These are phyloP conservation scores for Cylindrotheca closterium DNA, from an alignment of 108 stramenopile genomes.

Conservation along the genomic window DNA sequence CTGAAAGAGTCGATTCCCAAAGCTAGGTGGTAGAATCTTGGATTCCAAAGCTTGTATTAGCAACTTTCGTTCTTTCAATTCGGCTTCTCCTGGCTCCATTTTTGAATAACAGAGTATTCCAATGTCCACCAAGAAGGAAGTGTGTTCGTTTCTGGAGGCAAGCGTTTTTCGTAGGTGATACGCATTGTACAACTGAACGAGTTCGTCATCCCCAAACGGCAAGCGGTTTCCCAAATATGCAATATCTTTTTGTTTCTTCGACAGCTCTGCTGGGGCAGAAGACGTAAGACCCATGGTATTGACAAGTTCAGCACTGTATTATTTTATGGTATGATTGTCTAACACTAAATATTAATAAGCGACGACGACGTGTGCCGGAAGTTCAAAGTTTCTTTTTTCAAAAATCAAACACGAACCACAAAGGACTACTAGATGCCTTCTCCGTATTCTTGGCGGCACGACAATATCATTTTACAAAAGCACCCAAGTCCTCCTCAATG, in stretches of 20 bases:
- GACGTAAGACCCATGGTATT: conserved; percentile 1
- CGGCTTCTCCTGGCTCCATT: conserved; percentile 1
- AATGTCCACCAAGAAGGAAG: conserved; percentile 42
- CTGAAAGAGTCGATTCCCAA: conserved; percentile 41
- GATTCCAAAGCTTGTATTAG: conserved; percentile 34
- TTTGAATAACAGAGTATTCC: conserved; percentile 2
- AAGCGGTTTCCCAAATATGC: conserved; percentile 45
- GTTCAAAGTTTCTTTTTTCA: background rate
- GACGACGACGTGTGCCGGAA: background rate
- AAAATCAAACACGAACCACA: background rate
- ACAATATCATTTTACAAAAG: too few relatives aligned
- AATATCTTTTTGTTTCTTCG: conserved; percentile 39
- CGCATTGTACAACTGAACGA: conserved; percentile 36
- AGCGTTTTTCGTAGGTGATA: conserved; percentile 13
- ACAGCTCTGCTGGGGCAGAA: background rate
- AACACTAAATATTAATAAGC: background rate
- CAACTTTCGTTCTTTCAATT: conserved; percentile 27
- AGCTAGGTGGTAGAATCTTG: conserved; percentile 28
- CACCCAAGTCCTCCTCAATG: too few relatives aligned
- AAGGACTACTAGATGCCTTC: background rate
- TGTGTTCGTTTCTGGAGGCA: background rate
- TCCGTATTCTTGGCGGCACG: too few relatives aligned
- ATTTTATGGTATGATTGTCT: too few relatives aligned
- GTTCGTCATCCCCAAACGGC: conserved; percentile 62
- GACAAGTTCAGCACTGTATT: too few relatives aligned